A percentile compares a stretch with the other conserved stretches of the same genome.
Evolutionary conservation across 106 monocot species (phyloP).

Genomic region (Platanthera guangdongensis): DNA sequence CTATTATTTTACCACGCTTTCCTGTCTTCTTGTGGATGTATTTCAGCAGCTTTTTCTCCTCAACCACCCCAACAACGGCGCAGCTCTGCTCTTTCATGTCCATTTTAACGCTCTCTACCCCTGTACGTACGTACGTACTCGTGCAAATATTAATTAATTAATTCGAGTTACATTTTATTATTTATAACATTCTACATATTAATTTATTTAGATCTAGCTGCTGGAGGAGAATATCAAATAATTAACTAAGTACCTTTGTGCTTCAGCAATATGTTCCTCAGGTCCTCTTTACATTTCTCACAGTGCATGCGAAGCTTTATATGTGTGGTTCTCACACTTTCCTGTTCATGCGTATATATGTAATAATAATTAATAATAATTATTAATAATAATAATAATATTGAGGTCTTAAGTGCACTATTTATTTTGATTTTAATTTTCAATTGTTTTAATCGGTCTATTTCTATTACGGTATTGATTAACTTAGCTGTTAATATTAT

Average conservation of each 20-base stretch:
- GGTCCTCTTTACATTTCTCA: conserved; percentile 36
- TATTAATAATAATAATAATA: too few species aligned
- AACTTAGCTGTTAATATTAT: too few species aligned
- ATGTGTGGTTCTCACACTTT: conserved; percentile 35
- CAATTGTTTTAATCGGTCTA: too few species aligned
- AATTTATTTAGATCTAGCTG: neutral
- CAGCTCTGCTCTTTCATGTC: conserved; percentile 11
- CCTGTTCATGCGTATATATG: conserved; percentile 15
- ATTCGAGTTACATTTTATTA: neutral
- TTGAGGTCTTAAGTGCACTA: too few species aligned
- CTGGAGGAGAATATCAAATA: neutral
- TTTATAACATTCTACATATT: neutral
- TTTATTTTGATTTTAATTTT: too few species aligned
- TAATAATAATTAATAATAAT: too few species aligned
- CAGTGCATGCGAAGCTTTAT: conserved; percentile 76
- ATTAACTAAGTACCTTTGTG: conserved; percentile 42
- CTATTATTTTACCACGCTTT: conserved; percentile 12
- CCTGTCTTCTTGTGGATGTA: conserved; percentile 18
- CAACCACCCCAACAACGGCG: conserved; percentile 11
- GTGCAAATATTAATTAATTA: neutral
- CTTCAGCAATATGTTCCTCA: conserved; percentile 44
- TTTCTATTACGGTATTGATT: too few species aligned
- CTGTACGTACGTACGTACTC: neutral
- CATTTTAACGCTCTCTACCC: conserved; percentile 22
- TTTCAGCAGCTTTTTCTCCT: conserved; percentile 13